Conservation (phyloP, 2,329 filamentous ascomycete species). For the Trichoderma asperellum region DNA sequence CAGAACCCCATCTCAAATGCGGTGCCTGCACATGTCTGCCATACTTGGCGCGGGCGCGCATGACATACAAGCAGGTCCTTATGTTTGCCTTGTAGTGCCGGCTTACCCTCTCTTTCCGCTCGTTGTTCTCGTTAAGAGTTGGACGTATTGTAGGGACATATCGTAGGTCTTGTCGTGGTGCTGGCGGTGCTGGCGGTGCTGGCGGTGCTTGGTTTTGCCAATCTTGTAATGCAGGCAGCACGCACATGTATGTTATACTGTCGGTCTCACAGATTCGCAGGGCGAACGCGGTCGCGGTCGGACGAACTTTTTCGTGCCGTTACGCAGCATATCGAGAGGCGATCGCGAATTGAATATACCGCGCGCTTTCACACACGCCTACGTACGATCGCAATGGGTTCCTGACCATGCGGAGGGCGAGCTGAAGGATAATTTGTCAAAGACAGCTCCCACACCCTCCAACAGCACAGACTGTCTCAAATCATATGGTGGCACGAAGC, state of each 20-base stretch:
- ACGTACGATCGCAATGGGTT: not conserved
- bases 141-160: too few species aligned
- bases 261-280: not conserved
- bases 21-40: not conserved
- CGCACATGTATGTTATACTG: not conserved
- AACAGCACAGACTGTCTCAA: not conserved
- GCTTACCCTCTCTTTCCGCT: not conserved
- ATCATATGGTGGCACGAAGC: not conserved
- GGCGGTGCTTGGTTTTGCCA: not conserved
- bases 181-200: not conserved
- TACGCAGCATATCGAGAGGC: constrained; percentile 1
- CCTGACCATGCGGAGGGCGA: not conserved
- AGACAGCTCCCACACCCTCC: not conserved
- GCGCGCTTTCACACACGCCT: not conserved
- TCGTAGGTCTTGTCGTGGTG: not conserved
- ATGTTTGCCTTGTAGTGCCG: not conserved
- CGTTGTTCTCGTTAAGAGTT: not conserved
- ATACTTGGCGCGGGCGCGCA: constrained; percentile 6
- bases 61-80: not conserved
- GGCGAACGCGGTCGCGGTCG: constrained; percentile 3
- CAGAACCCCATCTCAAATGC: not conserved
- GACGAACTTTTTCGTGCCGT: not conserved
- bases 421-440: not conserved
- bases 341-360: not conserved
- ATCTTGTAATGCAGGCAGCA: not conserved